These are phyloP conservation scores for Yamadazyma scolyti DNA, from an alignment of 805 yeast genomes.

Conservation along the genomic window DNA sequence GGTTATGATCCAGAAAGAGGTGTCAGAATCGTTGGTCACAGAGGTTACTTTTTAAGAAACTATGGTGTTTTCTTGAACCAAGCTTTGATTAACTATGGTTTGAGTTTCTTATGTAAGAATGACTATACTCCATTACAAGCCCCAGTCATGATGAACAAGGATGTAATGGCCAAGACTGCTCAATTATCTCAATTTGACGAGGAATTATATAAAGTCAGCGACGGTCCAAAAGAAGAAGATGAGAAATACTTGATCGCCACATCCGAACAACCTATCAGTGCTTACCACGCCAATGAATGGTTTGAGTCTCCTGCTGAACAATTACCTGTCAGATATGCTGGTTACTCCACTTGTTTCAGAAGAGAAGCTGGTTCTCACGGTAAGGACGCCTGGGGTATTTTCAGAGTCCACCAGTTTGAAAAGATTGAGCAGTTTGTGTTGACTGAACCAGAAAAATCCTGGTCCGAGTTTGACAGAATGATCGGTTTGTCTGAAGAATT, in stretches of 20 bases:
- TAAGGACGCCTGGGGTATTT: constrained; percentile 99
- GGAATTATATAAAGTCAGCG: constrained; percentile 93
- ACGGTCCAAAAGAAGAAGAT: constrained; percentile 68
- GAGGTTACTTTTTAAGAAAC: constrained; percentile 94
- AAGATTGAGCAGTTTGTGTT: constrained; percentile 95
- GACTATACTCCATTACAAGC: constrained; percentile 93
- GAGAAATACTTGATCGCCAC: constrained; percentile 98
- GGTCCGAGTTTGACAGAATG: constrained; percentile 97
- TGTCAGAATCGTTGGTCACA: constrained; percentile 94
- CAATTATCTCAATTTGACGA: constrained; percentile 97
- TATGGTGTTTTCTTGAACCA: constrained; percentile 97
- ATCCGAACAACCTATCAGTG: constrained; percentile 98
- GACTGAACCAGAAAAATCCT: constrained; percentile 97
- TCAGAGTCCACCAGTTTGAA: constrained; percentile 98
- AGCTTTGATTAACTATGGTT: constrained; percentile 95
- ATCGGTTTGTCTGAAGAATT: constrained; percentile 87
- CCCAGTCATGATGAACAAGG: constrained; percentile 99
- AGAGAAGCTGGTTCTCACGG: constrained; percentile 99
- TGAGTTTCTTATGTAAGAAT: constrained; percentile 71
- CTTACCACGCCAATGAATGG: constrained; percentile 97
- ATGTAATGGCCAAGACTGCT: constrained; percentile 98
- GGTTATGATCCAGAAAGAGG: constrained; percentile 99
- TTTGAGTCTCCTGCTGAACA: constrained; percentile 96
- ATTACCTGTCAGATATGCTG: constrained; percentile 94
- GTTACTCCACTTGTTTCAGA: constrained; percentile 97